Percentiles rank a stretch among this genome's conserved stretches.
These are phyloP conservation scores for Huntiella decipiens DNA, from an alignment of 2,329 filamentous ascomycete species.

Conservation along the genomic window DNA sequence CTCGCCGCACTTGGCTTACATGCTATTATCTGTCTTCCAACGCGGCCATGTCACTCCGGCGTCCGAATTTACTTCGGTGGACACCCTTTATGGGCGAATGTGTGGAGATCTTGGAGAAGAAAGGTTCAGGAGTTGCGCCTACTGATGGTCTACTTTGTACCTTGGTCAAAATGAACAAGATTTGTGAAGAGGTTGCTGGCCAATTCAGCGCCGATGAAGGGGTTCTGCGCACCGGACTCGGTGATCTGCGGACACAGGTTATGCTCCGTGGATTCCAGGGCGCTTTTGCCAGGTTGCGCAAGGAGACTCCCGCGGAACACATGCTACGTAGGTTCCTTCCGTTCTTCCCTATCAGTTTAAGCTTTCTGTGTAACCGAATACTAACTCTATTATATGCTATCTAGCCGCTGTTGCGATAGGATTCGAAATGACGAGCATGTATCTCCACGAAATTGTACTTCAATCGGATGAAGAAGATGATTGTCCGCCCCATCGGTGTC, in stretches of 20 bases:
- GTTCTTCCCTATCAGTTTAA: background rate
- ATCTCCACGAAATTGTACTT: conserved; percentile 59
- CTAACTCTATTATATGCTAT: background rate
- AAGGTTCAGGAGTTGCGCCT: conserved; percentile 30
- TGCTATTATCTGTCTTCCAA: conserved; percentile 41
- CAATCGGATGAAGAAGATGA: conserved; percentile 42
- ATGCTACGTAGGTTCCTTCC: conserved; percentile 32
- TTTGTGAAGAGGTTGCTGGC: conserved; percentile 48
- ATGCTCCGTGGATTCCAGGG: conserved; percentile 45
- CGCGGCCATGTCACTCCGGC: conserved; percentile 40
- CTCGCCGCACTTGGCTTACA: conserved; percentile 37
- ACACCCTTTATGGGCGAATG: conserved; percentile 42
- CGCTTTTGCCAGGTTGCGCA: conserved; percentile 38
- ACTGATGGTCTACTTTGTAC: conserved; percentile 40
- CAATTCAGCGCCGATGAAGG: conserved; percentile 52
- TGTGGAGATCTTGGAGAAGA: conserved; percentile 33
- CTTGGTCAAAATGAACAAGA: conserved; percentile 37
- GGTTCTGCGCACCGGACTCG: conserved; percentile 31
- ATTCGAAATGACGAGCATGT: conserved; percentile 47
- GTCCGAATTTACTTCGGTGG: conserved; percentile 41
- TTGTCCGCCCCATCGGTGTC: conserved; percentile 19
- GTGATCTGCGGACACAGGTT: conserved; percentile 44
- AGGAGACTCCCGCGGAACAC: conserved; percentile 30
- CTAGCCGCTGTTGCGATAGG: conserved; percentile 43
- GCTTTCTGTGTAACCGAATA: background rate